Evolutionary conservation across 1,284 basidiomycete species (phyloP), one percentile per base, ranked within the genome.

Genomic region (Moniliophthora roreri): DNA sequence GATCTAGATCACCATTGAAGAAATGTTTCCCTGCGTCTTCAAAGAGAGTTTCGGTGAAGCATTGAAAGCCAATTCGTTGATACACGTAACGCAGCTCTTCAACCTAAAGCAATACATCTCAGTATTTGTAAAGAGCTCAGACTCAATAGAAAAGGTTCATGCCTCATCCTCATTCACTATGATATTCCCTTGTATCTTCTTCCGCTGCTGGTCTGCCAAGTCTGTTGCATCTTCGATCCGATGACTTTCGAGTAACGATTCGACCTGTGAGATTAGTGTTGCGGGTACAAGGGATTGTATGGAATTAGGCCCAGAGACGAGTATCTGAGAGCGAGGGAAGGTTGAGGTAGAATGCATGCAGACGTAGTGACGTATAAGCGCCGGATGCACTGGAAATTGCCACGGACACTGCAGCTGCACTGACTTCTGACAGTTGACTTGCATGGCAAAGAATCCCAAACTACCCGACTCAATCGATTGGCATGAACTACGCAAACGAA

Each of bases 11-110:
- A 24, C 89, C 89, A 51, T 81, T 76, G 62, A 87, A 82, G 52
- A 93, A 76, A 59, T 88, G 76, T 58, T 78, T 76, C n/a, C 85
- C 86, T 1, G 90, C 91, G 56, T 91, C 85, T 59, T 86, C 81
- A 63, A 93, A 93, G 26, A 81, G 71, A 0, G 88, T 91, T 65
- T 89, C 84, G 16, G 71, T 66, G 59, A 93, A 76, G 58, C 82
- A 84, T 66, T 84, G 80, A 64, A 89, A 89, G 18, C 87, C 91
- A 54, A 92, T 79, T 45, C 83, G 80, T 64, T 91, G 88, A 64
- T 89, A 89, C 36, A 91, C 78, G 63, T 92, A 93, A 58, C 75
- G 75, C 38, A 91, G 67, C 61, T 87, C 86, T 44, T 89, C 84
- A 52, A 75, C 72, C 82, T 87, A 60, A 20, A 51, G 34, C 4